Evolutionary conservation across 768 basidiomycete genomes (phyloP).

Genomic region (Tylopilus felleus): DNA sequence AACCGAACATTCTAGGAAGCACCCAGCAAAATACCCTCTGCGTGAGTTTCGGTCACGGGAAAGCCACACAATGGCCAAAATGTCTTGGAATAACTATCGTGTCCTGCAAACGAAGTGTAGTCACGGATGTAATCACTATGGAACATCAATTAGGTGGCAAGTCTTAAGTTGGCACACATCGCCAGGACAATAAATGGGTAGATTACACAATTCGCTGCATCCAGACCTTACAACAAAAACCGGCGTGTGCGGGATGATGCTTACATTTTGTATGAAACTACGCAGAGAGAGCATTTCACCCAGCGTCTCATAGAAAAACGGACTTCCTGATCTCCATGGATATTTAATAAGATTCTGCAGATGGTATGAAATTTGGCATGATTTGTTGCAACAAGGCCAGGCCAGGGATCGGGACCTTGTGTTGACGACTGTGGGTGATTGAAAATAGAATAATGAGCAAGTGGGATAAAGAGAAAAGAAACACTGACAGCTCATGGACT

Average conservation of each 20-base stretch:
- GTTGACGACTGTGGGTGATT: conserved; percentile 21
- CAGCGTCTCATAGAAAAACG: not conserved
- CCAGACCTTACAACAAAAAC: not conserved
- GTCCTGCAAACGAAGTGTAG: not conserved
- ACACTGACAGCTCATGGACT: conserved; percentile 62
- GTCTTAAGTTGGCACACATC: not conserved
- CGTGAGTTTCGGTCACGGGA: too few relatives aligned
- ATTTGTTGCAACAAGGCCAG: conserved; percentile 22
- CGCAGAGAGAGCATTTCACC: not conserved
- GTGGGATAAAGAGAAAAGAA: not conserved
- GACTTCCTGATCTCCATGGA: not conserved
- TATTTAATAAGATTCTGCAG: not conserved
- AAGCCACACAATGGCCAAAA: too few relatives aligned
- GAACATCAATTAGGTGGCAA: not conserved
- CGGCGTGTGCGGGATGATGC: not conserved
- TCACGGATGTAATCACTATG: not conserved
- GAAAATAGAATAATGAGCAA: not conserved
- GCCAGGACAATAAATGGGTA: not conserved
- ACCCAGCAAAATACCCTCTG: too few relatives aligned
- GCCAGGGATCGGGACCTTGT: conserved; percentile 30
- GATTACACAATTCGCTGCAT: not conserved
- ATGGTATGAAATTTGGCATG: conserved; percentile 20
- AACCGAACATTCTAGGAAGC: too few relatives aligned
- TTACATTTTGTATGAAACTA: not conserved
- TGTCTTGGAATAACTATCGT: too few relatives aligned